Evolutionary conservation across 164 flowering plant species (phyloP).

Genomic region (Aristolochia contorta): DNA sequence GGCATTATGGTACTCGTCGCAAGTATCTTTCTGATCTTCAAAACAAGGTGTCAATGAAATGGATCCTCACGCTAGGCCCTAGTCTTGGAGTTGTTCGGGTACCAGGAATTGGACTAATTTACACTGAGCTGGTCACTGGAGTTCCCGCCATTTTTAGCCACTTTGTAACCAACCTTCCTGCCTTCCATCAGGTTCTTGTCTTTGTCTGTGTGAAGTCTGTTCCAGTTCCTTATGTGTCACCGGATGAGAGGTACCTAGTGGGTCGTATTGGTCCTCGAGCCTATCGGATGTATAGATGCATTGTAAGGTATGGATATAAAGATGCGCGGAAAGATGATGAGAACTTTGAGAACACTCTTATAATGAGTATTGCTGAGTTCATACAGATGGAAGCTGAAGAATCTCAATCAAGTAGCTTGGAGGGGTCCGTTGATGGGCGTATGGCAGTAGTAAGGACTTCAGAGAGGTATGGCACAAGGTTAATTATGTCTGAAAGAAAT

Average conservation of each 20-base stretch:
- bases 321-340: constrained; percentile 36
- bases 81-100: constrained; percentile 56
- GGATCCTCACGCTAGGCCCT: constrained; percentile 61
- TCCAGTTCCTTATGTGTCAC: constrained; percentile 36
- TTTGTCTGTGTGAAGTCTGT: constrained; percentile 56
- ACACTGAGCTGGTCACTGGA: constrained; percentile 57
- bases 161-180: constrained; percentile 59
- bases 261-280: constrained; percentile 65
- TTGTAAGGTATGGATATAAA: constrained; percentile 63
- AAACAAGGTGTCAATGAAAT: constrained; percentile 57
- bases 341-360: constrained; percentile 43
- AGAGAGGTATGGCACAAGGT: constrained; percentile 35
- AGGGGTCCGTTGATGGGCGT: constrained; percentile 33
- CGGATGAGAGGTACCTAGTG: constrained; percentile 53
- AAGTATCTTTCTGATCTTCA: constrained; percentile 50
- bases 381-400: constrained; percentile 61
- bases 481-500: constrained; percentile 21
- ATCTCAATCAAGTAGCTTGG: constrained; percentile 10
- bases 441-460: constrained; percentile 54
- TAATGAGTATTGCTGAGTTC: constrained; percentile 64
- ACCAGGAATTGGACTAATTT: constrained; percentile 70
- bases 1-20: constrained; percentile 56
- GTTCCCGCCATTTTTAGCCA: constrained; percentile 60
- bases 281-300: constrained; percentile 63
- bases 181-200: constrained; percentile 59